Evolutionary conservation across 495 filamentous ascomycete genomes (phyloP).

Genomic region (Hypoxylon intermedium): DNA sequence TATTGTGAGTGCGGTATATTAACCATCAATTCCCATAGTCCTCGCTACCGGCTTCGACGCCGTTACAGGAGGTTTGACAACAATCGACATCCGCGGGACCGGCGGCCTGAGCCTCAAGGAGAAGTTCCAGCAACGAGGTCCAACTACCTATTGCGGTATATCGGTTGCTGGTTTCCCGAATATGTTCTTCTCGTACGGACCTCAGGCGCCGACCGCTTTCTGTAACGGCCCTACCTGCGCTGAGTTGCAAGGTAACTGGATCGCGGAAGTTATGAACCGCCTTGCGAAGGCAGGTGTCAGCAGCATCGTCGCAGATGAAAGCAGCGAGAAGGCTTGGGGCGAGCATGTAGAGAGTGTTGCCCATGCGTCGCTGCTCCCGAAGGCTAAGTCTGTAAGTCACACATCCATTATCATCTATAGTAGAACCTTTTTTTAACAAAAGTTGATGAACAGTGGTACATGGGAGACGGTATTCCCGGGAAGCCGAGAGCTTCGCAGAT

Average conservation of each 20-base stretch:
- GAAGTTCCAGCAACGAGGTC: conserved; percentile 56
- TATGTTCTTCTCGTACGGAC: conserved; percentile 60
- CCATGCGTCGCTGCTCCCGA: conserved; percentile 38
- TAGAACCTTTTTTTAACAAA: conserved; percentile 43
- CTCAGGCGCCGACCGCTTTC: conserved; percentile 49
- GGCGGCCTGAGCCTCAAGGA: conserved; percentile 48
- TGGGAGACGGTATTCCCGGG: conserved; percentile 55
- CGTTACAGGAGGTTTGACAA: conserved; percentile 57
- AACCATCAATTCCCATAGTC: conserved; percentile 31
- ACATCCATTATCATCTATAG: conserved; percentile 18
- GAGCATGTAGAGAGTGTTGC: conserved; percentile 22
- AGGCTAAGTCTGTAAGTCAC: conserved; percentile 34
- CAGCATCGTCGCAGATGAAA: conserved; percentile 43
- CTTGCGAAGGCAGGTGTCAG: conserved; percentile 45
- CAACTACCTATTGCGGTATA: conserved; percentile 59
- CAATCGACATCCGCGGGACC: conserved; percentile 54
- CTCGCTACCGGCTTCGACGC: conserved; percentile 64
- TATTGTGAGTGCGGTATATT: not conserved
- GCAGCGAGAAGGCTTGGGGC: conserved; percentile 18
- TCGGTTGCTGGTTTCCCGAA: conserved; percentile 58
- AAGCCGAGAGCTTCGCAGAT: conserved; percentile 50
- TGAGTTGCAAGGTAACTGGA: conserved; percentile 62
- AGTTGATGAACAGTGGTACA: conserved; percentile 52
- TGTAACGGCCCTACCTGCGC: conserved; percentile 60
- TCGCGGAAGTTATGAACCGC: conserved; percentile 54